Base-by-base conservation (phyloP, 345 rosid genomes). In the Lepidium aucheri region DNA sequence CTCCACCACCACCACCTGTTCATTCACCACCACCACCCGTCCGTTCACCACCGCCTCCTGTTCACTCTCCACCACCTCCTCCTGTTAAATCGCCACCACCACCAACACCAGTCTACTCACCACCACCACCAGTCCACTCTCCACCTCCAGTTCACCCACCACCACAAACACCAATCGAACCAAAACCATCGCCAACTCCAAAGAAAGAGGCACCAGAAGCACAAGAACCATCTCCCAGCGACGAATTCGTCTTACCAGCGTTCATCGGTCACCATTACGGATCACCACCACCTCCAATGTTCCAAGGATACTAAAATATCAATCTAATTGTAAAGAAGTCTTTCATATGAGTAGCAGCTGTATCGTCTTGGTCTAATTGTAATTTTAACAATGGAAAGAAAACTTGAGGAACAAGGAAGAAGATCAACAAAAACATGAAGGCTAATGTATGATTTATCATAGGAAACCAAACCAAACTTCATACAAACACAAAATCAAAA, bases 281-380 rank as follows among this genome's bases (percentile, higher is more conserved):
- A 14, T 90, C 97, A 1, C 97, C 97, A 15, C 97, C 97, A 32
- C 97, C 97, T 6, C 97, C 97, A 14, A 60, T 81, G 65, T 76
- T 84, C 74, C 74, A 77, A 11, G 97, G 97, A 69, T 88, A 91
- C 79, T 91, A 43, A 26, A n/a, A 40, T 20, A 14, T 32, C 45
- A 13, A 10, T n/a, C 57, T 17, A 58, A 24, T 35, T 45, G 55
- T 45, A 42, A 45, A 63, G 40, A 47, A 52, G 17, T 12, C 43
- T 35, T 35, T 28, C 7, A 18, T 18, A 14, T 54, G 47, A 49
- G 80, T 38, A 42, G 47, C 45, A 50, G 17, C 20, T 49, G 67
- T 24, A 34, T 58, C 47, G 30, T 32, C 50, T 40, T 65, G 62
- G 49, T 50, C 53, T 22, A 41, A 50, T 14, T 8, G 66, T 57